A percentile compares a stretch with the other conserved stretches of the same genome.
Conservation (phyloP, 371 early-diverging fungal genomes). For the Choanephora cucurbitarum region DNA sequence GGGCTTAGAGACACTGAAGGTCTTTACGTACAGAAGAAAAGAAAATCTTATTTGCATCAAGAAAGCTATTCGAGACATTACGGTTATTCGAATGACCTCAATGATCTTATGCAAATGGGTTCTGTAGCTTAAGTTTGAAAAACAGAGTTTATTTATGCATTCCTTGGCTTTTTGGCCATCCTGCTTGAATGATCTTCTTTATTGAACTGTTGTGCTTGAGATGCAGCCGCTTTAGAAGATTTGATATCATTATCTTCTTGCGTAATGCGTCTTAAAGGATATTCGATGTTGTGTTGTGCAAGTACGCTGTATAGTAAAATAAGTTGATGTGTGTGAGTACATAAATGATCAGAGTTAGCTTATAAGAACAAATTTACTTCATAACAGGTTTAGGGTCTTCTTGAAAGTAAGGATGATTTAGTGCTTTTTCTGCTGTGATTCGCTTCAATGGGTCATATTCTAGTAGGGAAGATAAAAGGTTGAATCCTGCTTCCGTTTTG, state of each 20-base stretch:
- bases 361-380: constrained; percentile 55
- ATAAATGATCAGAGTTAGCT: background rate
- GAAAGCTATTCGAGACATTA: constrained; percentile 1
- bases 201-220: constrained; percentile 2
- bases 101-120: constrained; percentile 22
- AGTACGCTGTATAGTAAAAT: constrained; percentile 59
- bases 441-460: constrained; percentile 92
- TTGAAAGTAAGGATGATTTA: constrained; percentile 88
- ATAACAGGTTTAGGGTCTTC: constrained; percentile 84
- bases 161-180: constrained; percentile 39
- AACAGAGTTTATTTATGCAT: constrained; percentile 17
- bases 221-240: constrained; percentile 34
- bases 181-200: constrained; percentile 35
- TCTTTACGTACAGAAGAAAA: background rate
- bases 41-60: background rate
- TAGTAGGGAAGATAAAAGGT: constrained; percentile 80
- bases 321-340: too few species aligned
- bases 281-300: constrained; percentile 60
- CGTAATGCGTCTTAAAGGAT: constrained; percentile 66
- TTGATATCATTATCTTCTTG: constrained; percentile 70
- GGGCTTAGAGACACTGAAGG: too few species aligned
- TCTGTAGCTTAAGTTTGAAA: constrained; percentile 7
- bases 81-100: constrained; percentile 15
- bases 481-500: constrained; percentile 68
- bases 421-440: constrained; percentile 86